A percentile compares a stretch with the other conserved stretches of the same genome.
Conservation (phyloP, 2,329 filamentous ascomycete species). For the Botryotinia globosa region DNA sequence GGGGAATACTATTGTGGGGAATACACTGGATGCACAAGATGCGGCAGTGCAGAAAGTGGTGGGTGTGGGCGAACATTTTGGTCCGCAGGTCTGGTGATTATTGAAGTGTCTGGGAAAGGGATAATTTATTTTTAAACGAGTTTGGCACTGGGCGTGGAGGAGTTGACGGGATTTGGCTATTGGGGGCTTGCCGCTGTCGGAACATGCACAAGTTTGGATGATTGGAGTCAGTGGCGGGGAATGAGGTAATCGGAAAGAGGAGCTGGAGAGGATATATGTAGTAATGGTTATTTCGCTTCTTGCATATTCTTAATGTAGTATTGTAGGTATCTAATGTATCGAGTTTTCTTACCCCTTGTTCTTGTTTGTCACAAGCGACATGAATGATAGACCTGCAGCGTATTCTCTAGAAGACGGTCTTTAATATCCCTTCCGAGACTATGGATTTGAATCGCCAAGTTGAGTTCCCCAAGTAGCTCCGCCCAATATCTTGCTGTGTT, state of each 20-base stretch:
- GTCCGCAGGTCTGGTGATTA: not conserved
- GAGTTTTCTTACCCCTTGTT: not conserved
- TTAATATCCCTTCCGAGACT: not conserved
- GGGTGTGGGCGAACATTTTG: not conserved
- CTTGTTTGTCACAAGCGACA: not conserved
- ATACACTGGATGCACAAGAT: not conserved
- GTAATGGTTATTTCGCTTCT: not conserved
- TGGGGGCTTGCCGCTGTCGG: not conserved
- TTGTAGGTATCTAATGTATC: not conserved
- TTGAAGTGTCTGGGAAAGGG: not conserved
- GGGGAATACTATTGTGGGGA: not conserved
- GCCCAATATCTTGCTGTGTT: not conserved
- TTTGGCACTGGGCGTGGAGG: not conserved
- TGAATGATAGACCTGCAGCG: not conserved
- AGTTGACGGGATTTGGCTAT: not conserved
- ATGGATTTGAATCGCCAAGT: not conserved
- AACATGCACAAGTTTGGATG: not conserved
- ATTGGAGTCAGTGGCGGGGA: not conserved
- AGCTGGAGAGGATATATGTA: not conserved
- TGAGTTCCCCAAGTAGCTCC: not conserved
- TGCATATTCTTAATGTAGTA: not conserved
- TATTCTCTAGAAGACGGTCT: not conserved
- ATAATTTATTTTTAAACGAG: not conserved
- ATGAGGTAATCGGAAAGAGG: no score
- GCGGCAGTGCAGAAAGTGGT: not conserved